Conservation (phyloP, 805 yeast genomes). For the Kazachstania bromeliacearum region DNA sequence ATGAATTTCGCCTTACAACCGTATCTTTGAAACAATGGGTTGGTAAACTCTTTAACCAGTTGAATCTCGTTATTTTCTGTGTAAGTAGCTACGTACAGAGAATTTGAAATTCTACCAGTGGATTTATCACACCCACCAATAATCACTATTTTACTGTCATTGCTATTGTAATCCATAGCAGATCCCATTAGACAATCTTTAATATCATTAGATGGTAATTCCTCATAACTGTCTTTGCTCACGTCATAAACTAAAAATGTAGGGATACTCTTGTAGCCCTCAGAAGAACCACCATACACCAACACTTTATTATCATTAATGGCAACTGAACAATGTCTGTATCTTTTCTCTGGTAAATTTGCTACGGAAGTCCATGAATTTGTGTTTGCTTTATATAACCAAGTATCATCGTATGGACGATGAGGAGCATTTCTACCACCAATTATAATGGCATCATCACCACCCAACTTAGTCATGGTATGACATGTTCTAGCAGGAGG, state of each 20-base stretch:
- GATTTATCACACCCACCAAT: conserved; percentile 17
- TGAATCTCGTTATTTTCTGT: conserved; percentile 11
- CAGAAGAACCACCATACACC: conserved; percentile 44
- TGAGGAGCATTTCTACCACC: conserved; percentile 69
- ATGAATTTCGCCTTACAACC: conserved; percentile 37
- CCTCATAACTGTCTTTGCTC: conserved; percentile 12
- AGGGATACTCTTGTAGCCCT: neutral
- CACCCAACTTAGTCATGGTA: conserved; percentile 32
- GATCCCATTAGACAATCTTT: conserved; percentile 5
- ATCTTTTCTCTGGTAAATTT: conserved; percentile 38
- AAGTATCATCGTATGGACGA: conserved; percentile 34
- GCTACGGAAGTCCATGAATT: conserved; percentile 34
- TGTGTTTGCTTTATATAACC: conserved; percentile 26
- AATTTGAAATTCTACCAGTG: conserved; percentile 27
- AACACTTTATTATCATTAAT: conserved; percentile 28
- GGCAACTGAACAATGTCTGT: conserved; percentile 40
- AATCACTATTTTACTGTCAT: conserved; percentile 12
- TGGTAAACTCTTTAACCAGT: conserved; percentile 12
- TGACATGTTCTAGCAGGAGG: conserved; percentile 49
- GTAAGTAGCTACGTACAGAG: conserved; percentile 21
- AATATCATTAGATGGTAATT: neutral
- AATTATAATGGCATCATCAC: conserved; percentile 31
- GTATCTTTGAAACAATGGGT: conserved; percentile 36
- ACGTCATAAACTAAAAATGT: conserved; percentile 15
- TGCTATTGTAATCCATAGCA: conserved; percentile 11